Conservation (phyloP, 805 yeast species). For the Pichia membranifaciens region DNA sequence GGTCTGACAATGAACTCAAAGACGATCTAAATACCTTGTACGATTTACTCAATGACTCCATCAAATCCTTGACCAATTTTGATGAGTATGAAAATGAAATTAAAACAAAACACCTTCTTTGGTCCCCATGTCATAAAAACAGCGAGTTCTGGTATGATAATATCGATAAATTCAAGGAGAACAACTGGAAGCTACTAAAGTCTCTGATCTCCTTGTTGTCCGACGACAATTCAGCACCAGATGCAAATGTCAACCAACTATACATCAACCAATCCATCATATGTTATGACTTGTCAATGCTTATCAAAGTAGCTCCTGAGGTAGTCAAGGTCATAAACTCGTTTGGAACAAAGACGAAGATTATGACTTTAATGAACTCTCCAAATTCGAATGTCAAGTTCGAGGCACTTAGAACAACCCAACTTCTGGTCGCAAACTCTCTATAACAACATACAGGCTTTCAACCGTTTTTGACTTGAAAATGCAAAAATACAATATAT, state of each 20-base stretch:
- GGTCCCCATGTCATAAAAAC: constrained; percentile 91
- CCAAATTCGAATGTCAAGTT: constrained; percentile 84
- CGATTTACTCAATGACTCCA: constrained; percentile 62
- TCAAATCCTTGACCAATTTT: constrained; percentile 76
- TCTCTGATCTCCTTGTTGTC: constrained; percentile 51
- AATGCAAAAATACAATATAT: constrained; percentile 22
- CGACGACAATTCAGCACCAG: constrained; percentile 12
- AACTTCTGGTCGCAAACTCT: constrained; percentile 82
- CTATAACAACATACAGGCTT: constrained; percentile 35
- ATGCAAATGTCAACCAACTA: constrained; percentile 22
- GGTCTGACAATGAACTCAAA: constrained; percentile 90
- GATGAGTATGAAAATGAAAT: constrained; percentile 89
- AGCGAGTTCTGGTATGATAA: constrained; percentile 89
- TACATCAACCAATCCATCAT: constrained; percentile 49
- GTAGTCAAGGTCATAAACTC: constrained; percentile 47
- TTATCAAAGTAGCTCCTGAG: constrained; percentile 59
- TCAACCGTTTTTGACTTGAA: no score
- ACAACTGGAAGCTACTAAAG: constrained; percentile 67
- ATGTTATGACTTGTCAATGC: constrained; percentile 59
- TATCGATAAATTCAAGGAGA: constrained; percentile 64
- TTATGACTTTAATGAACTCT: constrained; percentile 79
- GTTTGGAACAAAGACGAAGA: constrained; percentile 62
- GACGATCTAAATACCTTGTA: constrained; percentile 58
- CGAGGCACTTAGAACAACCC: constrained; percentile 95
- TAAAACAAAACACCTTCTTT: constrained; percentile 66